Evolutionary conservation across 1,139 yeast species (phyloP), one percentile per base, ranked within the genome.

Genomic region (Hemisphaericaspora xylanilytica): DNA sequence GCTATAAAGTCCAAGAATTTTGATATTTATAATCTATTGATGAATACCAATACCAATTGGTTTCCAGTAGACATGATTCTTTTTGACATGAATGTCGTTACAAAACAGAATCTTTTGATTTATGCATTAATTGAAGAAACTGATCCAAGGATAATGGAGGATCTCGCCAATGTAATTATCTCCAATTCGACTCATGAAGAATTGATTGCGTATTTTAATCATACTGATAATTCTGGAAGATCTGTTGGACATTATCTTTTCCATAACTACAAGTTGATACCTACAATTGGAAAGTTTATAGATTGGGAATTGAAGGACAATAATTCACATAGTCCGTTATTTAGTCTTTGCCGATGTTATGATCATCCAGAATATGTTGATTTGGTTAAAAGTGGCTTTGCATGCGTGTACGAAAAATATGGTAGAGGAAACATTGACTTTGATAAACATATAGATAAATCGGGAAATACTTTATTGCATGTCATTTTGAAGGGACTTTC

Each of bases 401-500:
- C 56, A 1, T 66, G 75, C 24, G 78, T 75, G 1, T 61, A 61
- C 18, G 33, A 53, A 8, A 71, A 79, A 70, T 72, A 75, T 44
- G 48, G 48, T 1, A 33, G 50, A 2, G 42, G 38, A 4, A 44
- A 46, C 2, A 64, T 80, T 37, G 65, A 73, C 43, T 74, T 73
- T 44, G 65, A 63, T 33, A 79, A 77, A 17, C 97, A 92, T 55
- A 64, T 78, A 14, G 97, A 90, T 55, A 65, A 63, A 18, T 72
- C 77, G 41, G 94, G 94, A 0, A 88, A 89, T 52, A 79, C 92
- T 0, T 55, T 90, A 7, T 63, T 92, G 28, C 97, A 92, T 59
- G 75, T 86, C 4, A 65, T 87, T 7, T 56, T 79, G 22, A 63
- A 66, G 20, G 66, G 72, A 5, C 51, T 85, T 11, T 55, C 76